Base-by-base conservation (phyloP, 2,329 filamentous ascomycete genomes). In the Byssochlamys sp. region DNA sequence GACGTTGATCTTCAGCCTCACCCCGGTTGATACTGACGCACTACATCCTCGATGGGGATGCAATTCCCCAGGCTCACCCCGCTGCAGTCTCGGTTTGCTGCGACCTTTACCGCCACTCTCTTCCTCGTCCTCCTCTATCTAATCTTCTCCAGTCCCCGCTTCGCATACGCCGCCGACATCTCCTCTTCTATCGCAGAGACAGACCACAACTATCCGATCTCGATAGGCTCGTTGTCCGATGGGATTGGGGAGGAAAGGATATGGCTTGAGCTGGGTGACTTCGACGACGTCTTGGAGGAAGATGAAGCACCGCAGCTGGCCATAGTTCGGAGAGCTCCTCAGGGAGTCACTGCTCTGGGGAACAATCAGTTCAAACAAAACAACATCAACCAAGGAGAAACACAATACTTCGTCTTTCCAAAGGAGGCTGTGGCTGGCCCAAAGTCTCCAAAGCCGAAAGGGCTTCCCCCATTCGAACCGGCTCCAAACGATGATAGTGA, bases 61-160 rank as follows among this genome's bases (percentile, higher is more conserved):
- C 71, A 68, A 62, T 63, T 67, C 51, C 70, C 65, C 52, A 72
- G 85, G 73, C 80, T 86, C 71, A 85, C 81, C 70, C 84, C 82
- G 66, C 77, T 89, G 64, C 88, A 89, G 77, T 87, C 85, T 75
- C 86, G 87, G 69, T 82, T 90, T 67, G 82, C 82, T 68, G 84
- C 85, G 66, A 88, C 86, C 58, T 69, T 87, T 55, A 77, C 81
- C 65, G 83, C 84, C 56, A 82, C 84, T 31, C 73, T 83, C 29
- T 68, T 87, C 54, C 71, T 89, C 31, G 65, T 87, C 33, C 66
- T 83, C 45, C 69, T 90, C 49, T 87, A 84, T 68, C 74, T 87
- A 58, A 71, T 82, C 27, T 77, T 88, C 39, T 81, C 81, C 58
- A 80, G 79, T 51, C 80, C 82, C 19, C 77, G 78, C 55, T 80